Base-by-base conservation (phyloP, 305 asterid species). In the Solanum chacoense region DNA sequence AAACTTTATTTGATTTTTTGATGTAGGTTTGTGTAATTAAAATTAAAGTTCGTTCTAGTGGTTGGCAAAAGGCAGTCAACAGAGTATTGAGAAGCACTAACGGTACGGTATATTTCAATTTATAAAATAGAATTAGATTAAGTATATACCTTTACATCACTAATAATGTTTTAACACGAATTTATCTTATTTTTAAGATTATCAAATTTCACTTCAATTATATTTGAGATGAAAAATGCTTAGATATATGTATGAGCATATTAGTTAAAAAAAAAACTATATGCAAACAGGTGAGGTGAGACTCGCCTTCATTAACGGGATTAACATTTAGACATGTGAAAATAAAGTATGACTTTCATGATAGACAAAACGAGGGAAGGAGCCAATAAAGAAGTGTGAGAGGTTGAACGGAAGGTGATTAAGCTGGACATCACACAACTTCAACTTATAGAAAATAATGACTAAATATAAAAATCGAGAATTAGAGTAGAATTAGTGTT, bases 1-100 rank as follows among this genome's bases (percentile, higher is more conserved):
- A 40, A 80, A 80, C 37, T 42, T 28, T 42, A 45, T 81, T 42
- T 81, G 40, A 9, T 29, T 50, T 0, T 83, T 81, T 31, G 20
- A 3, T 86, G 42, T 32, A 86, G 89, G 83, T 77, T 74, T 87
- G 89, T 74, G 72, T 73, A 35, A 38, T 87, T n/a, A 87, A 32
- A 74, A 69, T 87, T 32, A 77, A 87, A 73, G 37, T 74, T 34
- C 67, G 71, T 42, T 73, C 84, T 7, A 7, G 14, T 18, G 85
- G 89, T 55, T 87, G 89, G 89, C 89, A 87, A 11, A 87, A 74
- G 32, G 89, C 72, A 72, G 35, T 87, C 36, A 74, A 20, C 40
- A 77, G 73, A 71, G 84, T 87, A 11, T 87, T 87, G 50, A 87
- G 35, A 31, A 87, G 89, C 85, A 40, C 37, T 0, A 31, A 22